These are phyloP conservation scores for Ajuga chamaepitys DNA, from an alignment of 257 asterid species.

Conservation along the genomic window DNA sequence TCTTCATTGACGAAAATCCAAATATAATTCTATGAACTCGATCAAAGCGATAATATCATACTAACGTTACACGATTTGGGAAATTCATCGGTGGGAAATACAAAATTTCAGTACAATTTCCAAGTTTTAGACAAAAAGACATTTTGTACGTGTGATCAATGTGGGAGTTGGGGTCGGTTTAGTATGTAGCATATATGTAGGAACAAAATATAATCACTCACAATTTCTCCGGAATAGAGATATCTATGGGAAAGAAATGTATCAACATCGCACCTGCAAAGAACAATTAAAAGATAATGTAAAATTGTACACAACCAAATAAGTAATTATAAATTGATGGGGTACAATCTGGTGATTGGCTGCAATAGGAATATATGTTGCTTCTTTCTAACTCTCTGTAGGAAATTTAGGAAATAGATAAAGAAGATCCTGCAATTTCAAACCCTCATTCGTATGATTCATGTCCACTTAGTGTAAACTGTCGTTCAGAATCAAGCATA, in stretches of 20 bases:
- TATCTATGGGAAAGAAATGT: constrained; percentile 60
- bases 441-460: background rate
- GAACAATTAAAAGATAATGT: background rate
- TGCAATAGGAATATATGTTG: background rate
- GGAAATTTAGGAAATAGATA: too few species aligned
- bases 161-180: too few species aligned
- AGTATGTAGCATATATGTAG: too few species aligned
- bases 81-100: too few species aligned
- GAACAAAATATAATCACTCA: constrained; percentile 41
- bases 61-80: too few species aligned
- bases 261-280: constrained; percentile 85
- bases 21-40: too few species aligned
- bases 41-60: too few species aligned
- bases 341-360: background rate
- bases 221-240: constrained; percentile 58
- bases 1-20: too few species aligned
- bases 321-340: background rate
- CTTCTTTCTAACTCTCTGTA: background rate
- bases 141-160: too few species aligned
- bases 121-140: too few species aligned
- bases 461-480: background rate
- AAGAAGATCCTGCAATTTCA: background rate
- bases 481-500: too few species aligned
- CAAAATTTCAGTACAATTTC: too few species aligned
- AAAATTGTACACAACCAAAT: background rate